Evolutionary conservation across 1,284 basidiomycete species (phyloP), one percentile per base, ranked within the genome.

Genomic region (Coniferiporia sulphurascens): DNA sequence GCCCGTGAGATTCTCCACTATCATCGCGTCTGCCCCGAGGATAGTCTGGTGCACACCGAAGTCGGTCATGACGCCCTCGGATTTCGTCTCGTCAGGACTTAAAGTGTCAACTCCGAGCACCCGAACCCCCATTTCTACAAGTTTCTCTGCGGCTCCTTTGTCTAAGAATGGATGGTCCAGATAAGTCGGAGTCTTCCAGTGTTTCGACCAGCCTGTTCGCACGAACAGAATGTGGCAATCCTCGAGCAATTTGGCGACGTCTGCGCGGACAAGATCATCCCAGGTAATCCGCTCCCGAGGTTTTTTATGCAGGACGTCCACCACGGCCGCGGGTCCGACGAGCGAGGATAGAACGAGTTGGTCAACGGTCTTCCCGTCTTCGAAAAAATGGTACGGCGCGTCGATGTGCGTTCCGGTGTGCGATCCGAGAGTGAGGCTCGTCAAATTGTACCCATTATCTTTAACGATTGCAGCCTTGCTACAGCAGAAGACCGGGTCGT

Each of bases 321-420:
- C 65, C 5, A 86, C 69, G 3, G 80, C 65, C 0, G 77, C 79
- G 41, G 76, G 78, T 0, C 80, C 82, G n/a, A 85, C 67, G 65
- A 86, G 78, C 13, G 72, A 68, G 1, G 70, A 66, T 0, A 85
- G 71, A 0, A 80, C 76, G 43, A 89, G 73, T 52, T 84, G 73
- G 62, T 85, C 82, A 49, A 89, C 73, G 12, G 78, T 80, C 38
- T 71, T 70, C 4, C 83, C n/a, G n/a, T n/a, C n/a, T 3, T 72
- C 69, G 67, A 85, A 70, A 70, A 87, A 87, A 65, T 90, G 87
- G 45, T 79, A 86, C 0, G 88, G 88, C 0, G 86, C 85, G 64
- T 90, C 87, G 67, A 89, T 75, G 70, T 90, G 87, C 0, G 87
- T 89, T 22, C 87, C 87, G 0, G 74, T 75, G 65, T 87, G 85